Conservation (phyloP, 2,329 filamentous ascomycete genomes). For the Phialophora tarda region DNA sequence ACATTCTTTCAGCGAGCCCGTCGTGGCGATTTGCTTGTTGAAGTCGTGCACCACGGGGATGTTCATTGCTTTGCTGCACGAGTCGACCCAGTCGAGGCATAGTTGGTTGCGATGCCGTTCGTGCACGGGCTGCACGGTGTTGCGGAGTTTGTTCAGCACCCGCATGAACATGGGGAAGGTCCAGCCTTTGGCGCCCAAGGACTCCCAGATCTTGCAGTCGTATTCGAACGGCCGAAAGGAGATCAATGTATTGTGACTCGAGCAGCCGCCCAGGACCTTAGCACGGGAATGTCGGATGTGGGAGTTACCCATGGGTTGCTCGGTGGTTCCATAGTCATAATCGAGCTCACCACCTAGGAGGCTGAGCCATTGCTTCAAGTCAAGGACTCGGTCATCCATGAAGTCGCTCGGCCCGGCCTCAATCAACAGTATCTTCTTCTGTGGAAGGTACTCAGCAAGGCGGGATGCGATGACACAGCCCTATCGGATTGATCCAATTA, state of each 20-base stretch:
- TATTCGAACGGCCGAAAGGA: constrained; percentile 91
- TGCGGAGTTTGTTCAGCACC: constrained; percentile 80
- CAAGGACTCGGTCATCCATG: constrained; percentile 83
- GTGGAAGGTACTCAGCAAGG: constrained; percentile 79
- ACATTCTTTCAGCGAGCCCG: constrained; percentile 73
- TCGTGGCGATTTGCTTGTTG: constrained; percentile 79
- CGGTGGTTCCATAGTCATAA: constrained; percentile 87
- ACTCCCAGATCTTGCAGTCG: constrained; percentile 83
- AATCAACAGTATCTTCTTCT: constrained; percentile 80
- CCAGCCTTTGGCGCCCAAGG: constrained; percentile 82
- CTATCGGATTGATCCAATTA: constrained; percentile 12
- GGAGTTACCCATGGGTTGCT: constrained; percentile 87
- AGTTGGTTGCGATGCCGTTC: constrained; percentile 85
- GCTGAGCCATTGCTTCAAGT: constrained; percentile 84
- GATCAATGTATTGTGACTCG: constrained; percentile 91
- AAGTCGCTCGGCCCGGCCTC: constrained; percentile 90
- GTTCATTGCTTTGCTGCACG: constrained; percentile 76
- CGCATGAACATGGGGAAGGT: constrained; percentile 83
- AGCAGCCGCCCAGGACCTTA: constrained; percentile 91
- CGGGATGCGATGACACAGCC: constrained; percentile 83
- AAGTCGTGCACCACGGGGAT: constrained; percentile 85
- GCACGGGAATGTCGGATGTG: constrained; percentile 90
- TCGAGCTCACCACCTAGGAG: constrained; percentile 86
- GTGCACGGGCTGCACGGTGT: constrained; percentile 89
- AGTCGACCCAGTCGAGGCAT: constrained; percentile 85